Percentiles rank a stretch among this genome's conserved stretches.
Evolutionary conservation across 805 yeast species (phyloP).

Genomic region (Novakomyces olei): DNA sequence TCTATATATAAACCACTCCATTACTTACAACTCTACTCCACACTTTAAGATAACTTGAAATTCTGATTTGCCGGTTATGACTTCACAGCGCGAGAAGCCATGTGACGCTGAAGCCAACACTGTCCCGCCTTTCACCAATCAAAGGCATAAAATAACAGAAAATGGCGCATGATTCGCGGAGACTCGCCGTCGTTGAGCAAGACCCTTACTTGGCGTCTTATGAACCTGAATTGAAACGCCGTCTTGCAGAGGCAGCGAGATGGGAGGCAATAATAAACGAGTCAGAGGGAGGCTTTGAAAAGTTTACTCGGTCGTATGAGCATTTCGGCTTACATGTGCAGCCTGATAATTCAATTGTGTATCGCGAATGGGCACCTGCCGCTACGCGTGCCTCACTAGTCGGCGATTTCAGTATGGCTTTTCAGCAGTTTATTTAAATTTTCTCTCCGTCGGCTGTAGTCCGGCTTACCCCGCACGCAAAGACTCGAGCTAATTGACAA

Average conservation of each 20-base stretch:
- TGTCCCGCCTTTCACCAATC: too few species aligned
- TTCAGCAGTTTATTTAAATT: not conserved
- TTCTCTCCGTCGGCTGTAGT: not conserved
- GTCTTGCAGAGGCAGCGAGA: constrained; percentile 44
- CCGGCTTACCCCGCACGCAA: too few species aligned
- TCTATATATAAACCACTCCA: too few species aligned
- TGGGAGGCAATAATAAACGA: too few species aligned
- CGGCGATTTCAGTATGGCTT: constrained; percentile 51
- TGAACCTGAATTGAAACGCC: constrained; percentile 39
- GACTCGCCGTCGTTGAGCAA: constrained; percentile 36
- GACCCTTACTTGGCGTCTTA: constrained; percentile 82
- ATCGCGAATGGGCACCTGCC: constrained; percentile 79
- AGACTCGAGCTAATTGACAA: too few species aligned
- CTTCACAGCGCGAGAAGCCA: too few species aligned
- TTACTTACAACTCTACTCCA: too few species aligned
- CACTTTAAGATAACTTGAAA: too few species aligned
- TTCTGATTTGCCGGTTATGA: too few species aligned
- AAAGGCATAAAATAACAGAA: too few species aligned
- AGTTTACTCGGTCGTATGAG: constrained; percentile 43
- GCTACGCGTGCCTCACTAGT: constrained; percentile 54
- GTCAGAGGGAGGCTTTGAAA: constrained; percentile 40
- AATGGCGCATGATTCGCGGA: too few species aligned
- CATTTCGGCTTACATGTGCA: constrained; percentile 53
- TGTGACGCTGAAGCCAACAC: too few species aligned
- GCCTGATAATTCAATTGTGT: constrained; percentile 30